Evolutionary conservation across 2,329 filamentous ascomycete genomes (phyloP), one percentile per base, ranked within the genome.

Genomic region (Neoascochyta sp.): DNA sequence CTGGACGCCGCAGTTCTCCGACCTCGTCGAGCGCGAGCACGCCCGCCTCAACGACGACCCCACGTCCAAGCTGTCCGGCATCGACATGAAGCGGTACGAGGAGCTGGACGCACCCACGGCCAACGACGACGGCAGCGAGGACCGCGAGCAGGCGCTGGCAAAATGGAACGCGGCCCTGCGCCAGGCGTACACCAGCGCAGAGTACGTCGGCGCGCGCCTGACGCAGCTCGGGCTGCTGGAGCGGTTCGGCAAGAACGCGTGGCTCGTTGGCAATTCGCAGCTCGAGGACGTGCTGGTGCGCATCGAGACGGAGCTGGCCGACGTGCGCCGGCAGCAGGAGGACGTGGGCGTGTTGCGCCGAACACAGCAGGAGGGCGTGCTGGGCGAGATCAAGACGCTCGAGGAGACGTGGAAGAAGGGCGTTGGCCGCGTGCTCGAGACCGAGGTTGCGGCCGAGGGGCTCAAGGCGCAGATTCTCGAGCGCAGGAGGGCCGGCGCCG

Each of bases 71-170:
- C 74, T 80, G 2, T 59, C 64, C 0, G 75, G 77, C 31, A 79
- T 94, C 50, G 84, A 95, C 62, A 70, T 87, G 11, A 68, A 75
- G 23, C 86, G 89, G 47, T 96, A 96, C 74, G 86, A 95, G 65
- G 77, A 81, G 3, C 78, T 86, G 19, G 76, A 85, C 12, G 65
- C 76, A 18, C 70, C 76, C 9, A 54, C 63, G 32, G 61, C 67
- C 4, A 32, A 53, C 22, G 41, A 58, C 12, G 56, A 58, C 7
- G 52, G 54, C 30, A 27, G 68, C 36, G 64, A 65, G 20, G 52
- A 65, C 18, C 50, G 62, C 9, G 36, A 57, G 34, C 39, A 58
- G 47, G 47, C 66, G 32, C 40, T 68, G 1, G 54, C 62, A 24
- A 64, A 67, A 35, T 78, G 75, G 74, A 66, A 64, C 28, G 50